Evolutionary conservation across 176 grass and related monocot species (phyloP).

Genomic region (barley (Hordeum vulgare)): MorexV3_pseudomolecules_assembly NC_058522.1:468220009-468220508

Average conservation of each 20-base stretch:
- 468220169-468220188: background rate
- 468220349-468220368: conserved; percentile 71
- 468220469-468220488: conserved; percentile 50
- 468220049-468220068: conserved; percentile 94
- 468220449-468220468: conserved; percentile 24
- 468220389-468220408: background rate
- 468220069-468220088: conserved; percentile 69
- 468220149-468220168: background rate
- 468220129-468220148: background rate
- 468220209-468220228: conserved; percentile 95
- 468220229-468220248: conserved; percentile 91
- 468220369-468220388: conserved; percentile 41
- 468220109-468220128: conserved; percentile 42
- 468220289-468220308: background rate
- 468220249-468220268: conserved; percentile 85
- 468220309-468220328: background rate
- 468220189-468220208: conserved; percentile 28
- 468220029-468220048: conserved; percentile 97
- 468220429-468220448: background rate
- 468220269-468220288: conserved; percentile 61
- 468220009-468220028: conserved; percentile 97
- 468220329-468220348: conserved; percentile 34
- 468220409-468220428: background rate
- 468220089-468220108: conserved; percentile 75
- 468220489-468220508: conserved; percentile 83